Evolutionary conservation across 345 rosid genomes (phyloP).

Genomic region (Kandelia obovata): DNA sequence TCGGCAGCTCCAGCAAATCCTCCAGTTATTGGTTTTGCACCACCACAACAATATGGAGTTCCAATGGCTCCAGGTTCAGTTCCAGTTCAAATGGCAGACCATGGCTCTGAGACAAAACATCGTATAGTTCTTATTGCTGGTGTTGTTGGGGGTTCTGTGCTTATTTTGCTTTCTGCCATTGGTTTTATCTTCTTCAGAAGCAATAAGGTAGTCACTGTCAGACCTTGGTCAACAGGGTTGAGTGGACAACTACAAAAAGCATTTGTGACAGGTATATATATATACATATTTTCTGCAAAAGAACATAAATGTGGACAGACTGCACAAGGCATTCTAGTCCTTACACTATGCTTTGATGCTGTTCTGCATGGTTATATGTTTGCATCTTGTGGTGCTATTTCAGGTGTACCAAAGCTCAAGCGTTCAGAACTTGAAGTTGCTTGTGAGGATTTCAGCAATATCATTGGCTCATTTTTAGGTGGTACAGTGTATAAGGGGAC

Average conservation of each 20-base stretch:
- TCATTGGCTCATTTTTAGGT: conserved; percentile 66
- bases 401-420: conserved; percentile 82
- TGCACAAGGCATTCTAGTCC: background rate
- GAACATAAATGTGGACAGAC: background rate
- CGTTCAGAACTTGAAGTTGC: conserved; percentile 84
- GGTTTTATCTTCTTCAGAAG: conserved; percentile 43
- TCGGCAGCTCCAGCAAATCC: conserved; percentile 15
- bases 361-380: conserved; percentile 1
- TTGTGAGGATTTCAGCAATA: conserved; percentile 94
- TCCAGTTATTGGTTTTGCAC: conserved; percentile 14
- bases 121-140: conserved; percentile 32
- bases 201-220: conserved; percentile 68
- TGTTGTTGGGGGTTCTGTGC: conserved; percentile 40
- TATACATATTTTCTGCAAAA: background rate
- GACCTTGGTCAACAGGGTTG: conserved; percentile 84
- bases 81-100: conserved; percentile 20
- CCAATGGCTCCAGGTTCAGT: conserved; percentile 33
- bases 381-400: conserved; percentile 10
- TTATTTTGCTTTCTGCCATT: conserved; percentile 36
- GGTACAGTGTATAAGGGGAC: conserved; percentile 86
- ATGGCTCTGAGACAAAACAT: conserved; percentile 25
- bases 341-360: background rate
- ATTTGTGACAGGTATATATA: conserved; percentile 55
- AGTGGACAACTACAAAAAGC: conserved; percentile 88
- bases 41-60: conserved; percentile 13